Conservation (phyloP, 2,329 filamentous ascomycete genomes). For the Claviceps maximensis region DNA sequence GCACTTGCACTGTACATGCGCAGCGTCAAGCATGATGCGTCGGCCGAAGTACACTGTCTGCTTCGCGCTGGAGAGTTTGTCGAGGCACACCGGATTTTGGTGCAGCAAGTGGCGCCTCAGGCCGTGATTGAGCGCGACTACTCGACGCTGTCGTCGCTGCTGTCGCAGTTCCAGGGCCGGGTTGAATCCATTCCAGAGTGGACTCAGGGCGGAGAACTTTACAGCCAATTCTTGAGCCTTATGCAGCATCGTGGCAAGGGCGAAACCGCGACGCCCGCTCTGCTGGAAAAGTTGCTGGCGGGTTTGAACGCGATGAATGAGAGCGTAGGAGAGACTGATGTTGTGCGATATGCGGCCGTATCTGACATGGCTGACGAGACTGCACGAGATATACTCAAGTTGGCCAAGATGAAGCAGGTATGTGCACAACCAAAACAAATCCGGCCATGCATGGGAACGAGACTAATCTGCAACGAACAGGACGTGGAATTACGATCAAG, state of each 20-base stretch:
- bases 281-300: constrained; percentile 43
- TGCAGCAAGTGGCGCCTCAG: constrained; percentile 65
- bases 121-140: constrained; percentile 77
- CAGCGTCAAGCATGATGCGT: constrained; percentile 54
- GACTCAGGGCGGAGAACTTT: constrained; percentile 69
- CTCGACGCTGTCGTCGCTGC: constrained; percentile 50
- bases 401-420: constrained; percentile 44
- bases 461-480: constrained; percentile 11
- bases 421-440: constrained; percentile 13
- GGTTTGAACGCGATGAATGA: constrained; percentile 44
- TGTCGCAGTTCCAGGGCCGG: constrained; percentile 56
- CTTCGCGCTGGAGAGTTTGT: constrained; percentile 62
- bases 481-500: constrained; percentile 24
- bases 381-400: constrained; percentile 48
- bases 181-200: constrained; percentile 55
- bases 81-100: constrained; percentile 76
- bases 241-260: constrained; percentile 29
- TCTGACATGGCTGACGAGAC: constrained; percentile 70
- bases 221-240: constrained; percentile 46
- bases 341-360: constrained; percentile 53
- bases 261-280: constrained; percentile 26
- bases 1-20: constrained; percentile 76
- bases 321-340: constrained; percentile 28
- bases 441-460: neutral
- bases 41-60: constrained; percentile 64